Base-by-base conservation (phyloP, 148 eudicot species). In the Diospyros kaki region DNA sequence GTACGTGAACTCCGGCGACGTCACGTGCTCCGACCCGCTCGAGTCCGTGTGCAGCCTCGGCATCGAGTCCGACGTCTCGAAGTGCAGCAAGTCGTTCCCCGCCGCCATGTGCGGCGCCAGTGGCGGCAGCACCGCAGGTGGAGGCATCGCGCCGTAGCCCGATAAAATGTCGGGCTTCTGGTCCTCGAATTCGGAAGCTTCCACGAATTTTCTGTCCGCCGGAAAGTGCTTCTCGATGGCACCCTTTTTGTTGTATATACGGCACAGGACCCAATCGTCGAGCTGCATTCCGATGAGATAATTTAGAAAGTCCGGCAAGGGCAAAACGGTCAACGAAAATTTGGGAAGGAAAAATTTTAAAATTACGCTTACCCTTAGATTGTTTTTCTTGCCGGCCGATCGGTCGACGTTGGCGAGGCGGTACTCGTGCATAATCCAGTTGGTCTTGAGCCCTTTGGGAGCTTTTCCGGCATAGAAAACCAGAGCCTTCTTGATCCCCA, bases 231-330 rank as follows among this genome's bases (percentile, higher is more conserved):
- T 83, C n/a, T 88, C 91, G 5, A 87, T 70, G 40, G 76, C 74
- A 5, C 94, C 93, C 54, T 92, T 92, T 80, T 92, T 92, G 86
- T 92, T 92, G 89, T 92, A 92, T 17, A 90, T 87, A 2, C 93
- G 93, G 76, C 93, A 89, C 60, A 89, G 67, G 50, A 89, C 93
- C 93, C 93, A 89, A 72, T 89, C 93, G 76, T 89, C 93, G 39
- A 89, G 88, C 91, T 87, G 88, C 73, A 82, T 65, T 9, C 66
- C 3, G 15, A 7, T 6, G 66, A 15, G 9, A 58, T 43, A 67
- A 46, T 2, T 46, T 50, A 15, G 58, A 3, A 6, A 17, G 9
- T 68, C 1, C 4, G 18, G 9, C 14, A 13, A 1, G 48, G 8
- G 10, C 15, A 9, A 68, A 0, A 12, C 8, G 11, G 43, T 11